Percentiles rank a stretch among this genome's conserved stretches.
Evolutionary conservation across 768 basidiomycete species (phyloP).

Genomic region (Nidularia pulvinata): DNA sequence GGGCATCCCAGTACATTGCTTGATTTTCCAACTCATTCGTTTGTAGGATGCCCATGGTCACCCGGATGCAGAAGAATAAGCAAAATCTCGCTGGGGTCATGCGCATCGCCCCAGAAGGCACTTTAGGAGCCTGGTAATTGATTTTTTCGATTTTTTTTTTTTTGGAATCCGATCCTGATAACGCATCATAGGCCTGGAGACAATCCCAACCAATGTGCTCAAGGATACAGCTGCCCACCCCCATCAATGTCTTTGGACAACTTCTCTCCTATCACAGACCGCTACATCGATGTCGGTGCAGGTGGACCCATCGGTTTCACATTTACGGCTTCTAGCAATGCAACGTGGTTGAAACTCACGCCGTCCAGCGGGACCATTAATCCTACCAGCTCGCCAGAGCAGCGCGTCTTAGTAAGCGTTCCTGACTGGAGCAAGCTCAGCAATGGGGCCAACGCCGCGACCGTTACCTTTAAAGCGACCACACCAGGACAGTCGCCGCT

Average conservation of each 20-base stretch:
- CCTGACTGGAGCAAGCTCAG: conserved; percentile 53
- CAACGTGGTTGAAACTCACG: conserved; percentile 51
- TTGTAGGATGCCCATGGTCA: conserved; percentile 49
- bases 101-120: conserved; percentile 63
- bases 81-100: conserved; percentile 62
- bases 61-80: conserved; percentile 52
- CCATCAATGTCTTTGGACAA: conserved; percentile 55
- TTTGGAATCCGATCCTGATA: not conserved
- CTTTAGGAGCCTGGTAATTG: conserved; percentile 56
- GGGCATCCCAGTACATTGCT: conserved; percentile 8
- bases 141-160: not conserved
- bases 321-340: conserved; percentile 48
- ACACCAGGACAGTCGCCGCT: conserved; percentile 33
- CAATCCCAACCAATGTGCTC: conserved; percentile 55
- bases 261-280: conserved; percentile 49
- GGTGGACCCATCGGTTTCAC: conserved; percentile 60
- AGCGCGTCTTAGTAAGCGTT: conserved; percentile 53
- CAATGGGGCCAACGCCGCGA: conserved; percentile 30
- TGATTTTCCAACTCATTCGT: not conserved
- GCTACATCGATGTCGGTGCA: conserved; percentile 61
- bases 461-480: conserved; percentile 46
- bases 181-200: conserved; percentile 58
- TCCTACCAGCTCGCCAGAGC: conserved; percentile 37
- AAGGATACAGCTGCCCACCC: conserved; percentile 44
- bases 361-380: conserved; percentile 48